Base-by-base conservation (phyloP, 208 protist species). In the Wallacemonas sp. region DNA sequence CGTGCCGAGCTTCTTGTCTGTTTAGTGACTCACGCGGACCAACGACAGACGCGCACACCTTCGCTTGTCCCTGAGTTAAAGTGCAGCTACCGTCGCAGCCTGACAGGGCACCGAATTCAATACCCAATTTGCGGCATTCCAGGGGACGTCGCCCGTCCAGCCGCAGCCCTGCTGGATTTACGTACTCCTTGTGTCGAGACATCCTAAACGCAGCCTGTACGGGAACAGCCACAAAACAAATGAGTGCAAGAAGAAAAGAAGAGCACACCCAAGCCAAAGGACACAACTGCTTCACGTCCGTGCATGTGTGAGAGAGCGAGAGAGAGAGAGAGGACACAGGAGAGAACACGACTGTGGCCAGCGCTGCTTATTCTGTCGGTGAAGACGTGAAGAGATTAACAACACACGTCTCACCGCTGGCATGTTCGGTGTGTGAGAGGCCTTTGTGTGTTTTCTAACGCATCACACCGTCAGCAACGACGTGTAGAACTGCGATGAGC, bases 141-240 rank as follows among this genome's bases (percentile, higher is more conserved):
- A 72, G 71, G 2, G 87, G 83, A 8, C 90, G 77, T 17, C 90
- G 82, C 24, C 90, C 90, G 42, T 95, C 90, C 2, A 91, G 61
- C 10, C 90, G 84, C 27, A 95, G 69, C 1, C 90, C 90, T 3
- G 87, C 87, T 9, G 87, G 73, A 53, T 82, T 92, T 8, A 95
- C 80, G 69, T 93, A 95, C 54, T 96, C 86, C 65, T 85, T 89
- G 59, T 75, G 79, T 45, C 86, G 85, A 68, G 71, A 79, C 75
- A 80, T 82, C 34, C 5, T 10, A 57, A 52, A 9, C 52, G n/a
- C n/a, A n/a, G n/a, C n/a, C n/a, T 17, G n/a, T 50, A 37, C n/a
- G 15, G 30, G 12, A n/a, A 54, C 19, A n/a, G 9, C 9, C 32
- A 60, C n/a, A 19, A 30, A 30, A 21, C 13, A 19, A 60, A 13